These are phyloP conservation scores for Escovopsis sp. DNA, from an alignment of 2,329 filamentous ascomycete species.

Conservation along the genomic window DNA sequence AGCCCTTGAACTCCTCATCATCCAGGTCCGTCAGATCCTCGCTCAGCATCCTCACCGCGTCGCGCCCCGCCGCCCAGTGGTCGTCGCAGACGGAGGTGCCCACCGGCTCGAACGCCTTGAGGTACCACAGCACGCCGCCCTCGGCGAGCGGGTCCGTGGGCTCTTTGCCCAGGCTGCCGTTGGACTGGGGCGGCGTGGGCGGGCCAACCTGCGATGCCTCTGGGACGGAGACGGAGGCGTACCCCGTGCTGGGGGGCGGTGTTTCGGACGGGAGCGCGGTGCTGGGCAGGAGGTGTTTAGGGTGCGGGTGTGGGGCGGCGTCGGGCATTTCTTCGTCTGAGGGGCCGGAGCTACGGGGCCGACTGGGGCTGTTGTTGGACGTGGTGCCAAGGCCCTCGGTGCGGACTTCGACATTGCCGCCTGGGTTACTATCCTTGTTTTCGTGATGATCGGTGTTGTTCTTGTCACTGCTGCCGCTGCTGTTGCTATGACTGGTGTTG, in stretches of 20 bases:
- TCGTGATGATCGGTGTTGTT: too few relatives aligned
- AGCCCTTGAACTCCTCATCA: slow-evolving; percentile 70
- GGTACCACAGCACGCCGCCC: slow-evolving; percentile 80
- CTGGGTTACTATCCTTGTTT: slow-evolving; percentile 21
- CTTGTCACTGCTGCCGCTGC: too few relatives aligned
- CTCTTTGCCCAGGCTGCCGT: slow-evolving; percentile 37
- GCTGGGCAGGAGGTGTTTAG: slow-evolving; percentile 11
- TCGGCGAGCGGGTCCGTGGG: slow-evolving; percentile 41
- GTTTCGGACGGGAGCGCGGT: slow-evolving; percentile 21
- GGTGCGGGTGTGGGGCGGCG: slow-evolving; percentile 13
- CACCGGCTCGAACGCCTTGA: slow-evolving; percentile 60
- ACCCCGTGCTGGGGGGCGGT: slow-evolving; percentile 33
- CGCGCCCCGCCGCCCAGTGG: slow-evolving; percentile 45
- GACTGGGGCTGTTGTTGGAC: slow-evolving; percentile 5
- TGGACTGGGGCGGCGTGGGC: slow-evolving; percentile 53
- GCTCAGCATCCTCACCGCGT: slow-evolving; percentile 52
- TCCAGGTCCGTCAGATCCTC: slow-evolving; percentile 87
- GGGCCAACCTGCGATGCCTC: slow-evolving; percentile 26
- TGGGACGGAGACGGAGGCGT: slow-evolving; percentile 18
- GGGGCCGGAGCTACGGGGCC: too few relatives aligned
- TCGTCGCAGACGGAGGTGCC: slow-evolving; percentile 71
- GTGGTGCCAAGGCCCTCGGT: slow-evolving; percentile 22
- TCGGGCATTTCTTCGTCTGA: slow-evolving; percentile 7
- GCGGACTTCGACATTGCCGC: slow-evolving; percentile 31
- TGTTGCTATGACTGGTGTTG: too few relatives aligned